These are phyloP conservation scores for Rhodotorula toruloides DNA, from an alignment of 768 basidiomycete genomes.

Conservation along the genomic window DNA sequence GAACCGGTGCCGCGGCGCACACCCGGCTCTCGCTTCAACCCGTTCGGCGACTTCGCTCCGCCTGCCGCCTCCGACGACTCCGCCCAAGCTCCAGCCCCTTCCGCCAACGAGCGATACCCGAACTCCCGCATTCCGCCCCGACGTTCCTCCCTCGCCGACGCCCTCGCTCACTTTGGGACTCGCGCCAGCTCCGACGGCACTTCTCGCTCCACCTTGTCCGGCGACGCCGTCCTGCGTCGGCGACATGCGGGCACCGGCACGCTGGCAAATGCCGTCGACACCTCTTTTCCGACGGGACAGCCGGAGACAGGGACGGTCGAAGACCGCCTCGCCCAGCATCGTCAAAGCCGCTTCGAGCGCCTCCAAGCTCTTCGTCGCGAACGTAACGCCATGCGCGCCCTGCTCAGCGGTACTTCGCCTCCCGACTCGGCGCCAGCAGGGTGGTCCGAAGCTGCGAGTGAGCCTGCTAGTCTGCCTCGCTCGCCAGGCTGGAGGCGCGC, in stretches of 20 bases:
- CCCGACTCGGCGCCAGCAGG: neutral
- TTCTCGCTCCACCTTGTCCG: neutral
- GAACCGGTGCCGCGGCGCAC: neutral
- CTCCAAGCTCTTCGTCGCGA: constrained; percentile 16
- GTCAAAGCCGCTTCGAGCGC: constrained; percentile 2
- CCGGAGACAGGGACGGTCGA: neutral
- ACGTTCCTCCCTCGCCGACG: constrained; percentile 11
- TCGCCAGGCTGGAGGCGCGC: constrained; percentile 8
- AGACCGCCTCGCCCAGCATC: constrained; percentile 11
- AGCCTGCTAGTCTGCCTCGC: constrained; percentile 1
- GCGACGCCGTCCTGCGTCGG: neutral
- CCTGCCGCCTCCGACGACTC: neutral
- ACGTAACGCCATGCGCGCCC: constrained; percentile 9
- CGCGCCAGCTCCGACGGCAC: no score
- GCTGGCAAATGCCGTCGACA: neutral
- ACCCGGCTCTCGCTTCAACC: neutral
- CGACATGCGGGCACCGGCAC: neutral
- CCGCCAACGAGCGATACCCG: neutral
- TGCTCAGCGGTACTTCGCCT: constrained; percentile 5
- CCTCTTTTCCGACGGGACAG: neutral
- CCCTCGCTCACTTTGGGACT: constrained; percentile 2
- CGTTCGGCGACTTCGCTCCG: constrained; percentile 2
- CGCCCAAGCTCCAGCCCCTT: neutral
- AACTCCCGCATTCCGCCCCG: neutral
- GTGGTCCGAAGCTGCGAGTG: neutral